Base-by-base conservation (phyloP, 305 asterid genomes). In the Lippia alba region DNA sequence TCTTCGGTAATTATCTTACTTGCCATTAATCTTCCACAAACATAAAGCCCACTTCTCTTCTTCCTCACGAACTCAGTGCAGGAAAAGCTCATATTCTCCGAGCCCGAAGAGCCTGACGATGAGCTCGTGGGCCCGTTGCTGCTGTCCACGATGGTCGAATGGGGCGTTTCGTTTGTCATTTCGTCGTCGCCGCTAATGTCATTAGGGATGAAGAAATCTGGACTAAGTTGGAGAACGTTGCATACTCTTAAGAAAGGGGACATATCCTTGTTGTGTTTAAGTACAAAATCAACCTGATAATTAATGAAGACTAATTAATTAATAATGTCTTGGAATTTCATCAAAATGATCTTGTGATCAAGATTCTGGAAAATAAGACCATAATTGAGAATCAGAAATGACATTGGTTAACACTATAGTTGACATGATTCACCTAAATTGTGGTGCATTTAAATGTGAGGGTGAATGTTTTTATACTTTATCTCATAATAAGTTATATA, bases 201-300 rank as follows among this genome's bases (percentile, higher is more conserved):
- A 59, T 91, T 94, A 11, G 98, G 98, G 40, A 93, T 85, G 83
- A 91, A 86, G 86, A 91, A 93, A 34, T 93, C 98, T 12, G 97
- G 96, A 62, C 96, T 75, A 7, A 93, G 92, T 76, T 87, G 96
- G 72, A 93, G 83, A 11, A 87, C 83, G 56, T 82, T 83, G 88
- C 98, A 93, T 39, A 78, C 87, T 74, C 85, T 86, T 69, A 93
- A 62, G 74, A 93, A 91, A 15, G 96, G 94, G 4, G 94, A 81
- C 18, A 93, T 79, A 48, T 88, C 90, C 51, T 80, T 75, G 84
- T 93, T 85, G 83, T 91, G 92, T 20, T 82, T 79, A 10, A 93
- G 79, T 76, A 85, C 84, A 78, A 80, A 91, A 61, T 93, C 98
- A 69, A 91, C 97, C 98, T 93, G 64, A 30, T 69, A 32, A 64